These are phyloP conservation scores for Ustilago cynodontis DNA, from an alignment of 1,284 basidiomycete genomes.

Conservation along the genomic window DNA sequence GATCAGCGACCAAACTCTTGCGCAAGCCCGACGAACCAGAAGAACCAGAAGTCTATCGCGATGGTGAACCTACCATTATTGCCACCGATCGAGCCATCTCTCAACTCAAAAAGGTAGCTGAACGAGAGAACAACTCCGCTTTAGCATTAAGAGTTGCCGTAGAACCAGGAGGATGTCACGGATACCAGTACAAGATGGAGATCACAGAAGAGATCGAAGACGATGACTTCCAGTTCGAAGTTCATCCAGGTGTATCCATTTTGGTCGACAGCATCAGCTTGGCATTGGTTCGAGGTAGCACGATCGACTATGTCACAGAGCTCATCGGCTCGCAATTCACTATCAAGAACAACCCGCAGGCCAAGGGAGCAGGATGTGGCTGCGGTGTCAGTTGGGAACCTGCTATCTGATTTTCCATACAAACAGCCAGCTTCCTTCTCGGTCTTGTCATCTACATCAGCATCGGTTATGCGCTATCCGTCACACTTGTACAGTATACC, in stretches of 20 bases:
- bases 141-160: slow-evolving; percentile 82
- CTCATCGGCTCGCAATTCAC: slow-evolving; percentile 88
- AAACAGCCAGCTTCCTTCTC: background rate
- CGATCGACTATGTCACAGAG: slow-evolving; percentile 88
- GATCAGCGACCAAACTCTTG: slow-evolving; percentile 24
- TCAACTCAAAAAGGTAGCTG: slow-evolving; percentile 55
- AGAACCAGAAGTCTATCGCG: slow-evolving; percentile 56
- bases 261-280: slow-evolving; percentile 85
- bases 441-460: background rate
- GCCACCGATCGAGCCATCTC: slow-evolving; percentile 64
- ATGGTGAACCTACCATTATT: slow-evolving; percentile 54
- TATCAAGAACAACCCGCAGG: slow-evolving; percentile 83
- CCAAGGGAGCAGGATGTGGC: slow-evolving; percentile 85
- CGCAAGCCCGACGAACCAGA: slow-evolving; percentile 61
- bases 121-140: slow-evolving; percentile 75
- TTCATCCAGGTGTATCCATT: slow-evolving; percentile 72
- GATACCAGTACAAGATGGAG: slow-evolving; percentile 90
- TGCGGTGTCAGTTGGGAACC: slow-evolving; percentile 93
- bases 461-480: background rate
- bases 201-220: slow-evolving; percentile 75
- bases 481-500: slow-evolving; percentile 8
- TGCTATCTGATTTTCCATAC: slow-evolving; percentile 63
- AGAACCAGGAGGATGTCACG: slow-evolving; percentile 90
- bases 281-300: slow-evolving; percentile 82
- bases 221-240: slow-evolving; percentile 80